Conservation (phyloP, 2,329 filamentous ascomycete species). For the Stemphylium vesicarium region DNA sequence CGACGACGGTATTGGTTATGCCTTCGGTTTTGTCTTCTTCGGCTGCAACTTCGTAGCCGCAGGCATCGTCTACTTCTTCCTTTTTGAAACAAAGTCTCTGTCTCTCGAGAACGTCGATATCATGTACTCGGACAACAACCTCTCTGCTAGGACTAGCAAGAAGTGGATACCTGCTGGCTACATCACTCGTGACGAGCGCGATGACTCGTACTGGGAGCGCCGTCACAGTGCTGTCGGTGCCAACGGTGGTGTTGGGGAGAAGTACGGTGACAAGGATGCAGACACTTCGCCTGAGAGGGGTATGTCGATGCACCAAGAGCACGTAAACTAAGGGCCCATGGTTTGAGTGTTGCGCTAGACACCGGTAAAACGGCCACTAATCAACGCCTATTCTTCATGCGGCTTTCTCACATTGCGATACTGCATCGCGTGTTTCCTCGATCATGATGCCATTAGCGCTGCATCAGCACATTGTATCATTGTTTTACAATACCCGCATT, state of each 20-base stretch:
- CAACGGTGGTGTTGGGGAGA: constrained; percentile 22
- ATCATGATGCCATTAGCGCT: background rate
- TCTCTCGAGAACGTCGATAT: constrained; percentile 46
- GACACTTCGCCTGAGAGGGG: constrained; percentile 30
- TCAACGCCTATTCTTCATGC: background rate
- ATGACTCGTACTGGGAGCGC: constrained; percentile 36
- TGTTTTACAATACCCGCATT: background rate
- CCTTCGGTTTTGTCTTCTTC: constrained; percentile 46
- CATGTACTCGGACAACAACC: constrained; percentile 41
- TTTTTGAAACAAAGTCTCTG: constrained; percentile 43
- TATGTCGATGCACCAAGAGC: constrained; percentile 32
- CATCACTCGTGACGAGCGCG: constrained; percentile 37
- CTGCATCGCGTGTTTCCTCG: background rate
- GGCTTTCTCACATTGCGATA: background rate
- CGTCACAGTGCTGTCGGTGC: constrained; percentile 27
- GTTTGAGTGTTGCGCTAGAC: background rate
- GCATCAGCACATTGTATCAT: background rate
- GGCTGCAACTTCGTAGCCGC: constrained; percentile 43
- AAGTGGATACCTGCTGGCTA: constrained; percentile 45
- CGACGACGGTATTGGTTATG: constrained; percentile 42
- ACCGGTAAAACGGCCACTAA: background rate
- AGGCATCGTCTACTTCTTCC: constrained; percentile 42
- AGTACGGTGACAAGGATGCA: constrained; percentile 25
- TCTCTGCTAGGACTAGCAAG: constrained; percentile 40
- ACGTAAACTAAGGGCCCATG: constrained; percentile 4